Base-by-base conservation (phyloP, 2,329 filamentous ascomycete species). In the Cylindrodendrum hubeiense region DNA sequence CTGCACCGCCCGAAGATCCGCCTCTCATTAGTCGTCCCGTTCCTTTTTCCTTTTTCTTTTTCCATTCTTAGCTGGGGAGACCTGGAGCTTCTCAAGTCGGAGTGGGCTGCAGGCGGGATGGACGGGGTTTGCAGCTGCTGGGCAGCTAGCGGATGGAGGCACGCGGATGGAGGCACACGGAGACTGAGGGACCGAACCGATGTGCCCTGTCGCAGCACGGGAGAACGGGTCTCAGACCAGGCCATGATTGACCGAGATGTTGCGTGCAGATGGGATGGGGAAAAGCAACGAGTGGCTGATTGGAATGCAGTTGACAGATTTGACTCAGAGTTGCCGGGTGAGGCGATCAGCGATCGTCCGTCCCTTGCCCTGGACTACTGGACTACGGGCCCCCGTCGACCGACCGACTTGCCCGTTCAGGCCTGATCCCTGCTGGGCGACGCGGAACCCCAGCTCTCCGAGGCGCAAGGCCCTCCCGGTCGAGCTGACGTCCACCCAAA, bases 261-360 rank as follows among this genome's bases (percentile, higher is more conserved):
- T 71, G 52, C 55, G 65, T 54, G 63, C 58, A 71, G 58, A 60
- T 60, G 58, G 37, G 52, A 57, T 50, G 49, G 33, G 30, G 61
- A 68, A 74, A 74, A 72, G 72, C 56, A 74, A 74, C 30, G 28
- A 51, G 59, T 68, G 61, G 63, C 71, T 74, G 68, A 74, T 66
- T 66, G 66, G 61, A 67, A 70, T 67, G 67, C 59, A 62, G 64
- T 69, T 75, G 72, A 75, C 72, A 74, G 72, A 66, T 75, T 74
- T 72, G 69, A 74, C 68, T 74, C 72, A 70, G 60, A 72, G 56
- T 17, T 70, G 65, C 49, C 68, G 65, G 60, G 63, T 53, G 68
- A 71, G 60, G 53, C 63, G 69, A 74, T 74, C 68, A 73, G 59
- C 61, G 70, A 73, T 71, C 71, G 67, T 63, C 68, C 28, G 24